Percentiles rank a stretch among this genome's conserved stretches.
Conservation (phyloP, 345 rosid species). For the Conringia planisiliqua region DNA sequence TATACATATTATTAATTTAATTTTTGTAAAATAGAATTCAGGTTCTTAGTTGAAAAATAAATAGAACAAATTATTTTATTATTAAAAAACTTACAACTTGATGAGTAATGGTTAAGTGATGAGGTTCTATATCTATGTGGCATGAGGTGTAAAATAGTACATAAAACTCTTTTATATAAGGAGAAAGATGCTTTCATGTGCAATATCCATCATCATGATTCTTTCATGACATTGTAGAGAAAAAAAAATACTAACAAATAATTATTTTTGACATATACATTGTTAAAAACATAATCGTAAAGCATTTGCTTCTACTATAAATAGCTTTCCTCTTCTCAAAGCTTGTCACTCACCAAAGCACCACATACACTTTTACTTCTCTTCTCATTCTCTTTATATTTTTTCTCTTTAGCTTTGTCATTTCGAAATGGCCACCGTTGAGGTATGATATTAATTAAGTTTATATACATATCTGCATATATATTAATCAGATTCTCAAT, state of each 20-base stretch:
- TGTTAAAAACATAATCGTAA: background rate
- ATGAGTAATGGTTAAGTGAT: conserved; percentile 15
- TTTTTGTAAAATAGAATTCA: background rate
- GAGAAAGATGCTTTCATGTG: conserved; percentile 29
- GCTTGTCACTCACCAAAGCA: conserved; percentile 28
- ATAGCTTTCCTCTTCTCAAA: conserved; percentile 13
- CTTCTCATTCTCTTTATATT: background rate
- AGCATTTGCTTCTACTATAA: conserved; percentile 19
- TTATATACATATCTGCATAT: background rate
- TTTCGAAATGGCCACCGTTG: conserved; percentile 32
- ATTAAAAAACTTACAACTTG: background rate
- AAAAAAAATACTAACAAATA: background rate
- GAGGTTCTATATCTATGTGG: conserved; percentile 19
- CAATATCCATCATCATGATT: conserved; percentile 20
- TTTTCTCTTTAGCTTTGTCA: background rate
- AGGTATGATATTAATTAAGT: conserved; percentile 4
- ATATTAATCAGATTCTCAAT: background rate
- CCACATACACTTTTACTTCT: background rate
- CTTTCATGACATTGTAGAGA: conserved; percentile 1
- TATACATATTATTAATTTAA: background rate
- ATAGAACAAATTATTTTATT: background rate
- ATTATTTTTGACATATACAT: background rate
- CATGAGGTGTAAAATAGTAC: conserved; percentile 34
- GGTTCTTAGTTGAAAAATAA: background rate
- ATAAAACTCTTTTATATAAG: background rate